phyloP scores from a whole-genome alignment of 2,329 filamentous ascomycete species.

The Cladosporium sp. region DNA sequence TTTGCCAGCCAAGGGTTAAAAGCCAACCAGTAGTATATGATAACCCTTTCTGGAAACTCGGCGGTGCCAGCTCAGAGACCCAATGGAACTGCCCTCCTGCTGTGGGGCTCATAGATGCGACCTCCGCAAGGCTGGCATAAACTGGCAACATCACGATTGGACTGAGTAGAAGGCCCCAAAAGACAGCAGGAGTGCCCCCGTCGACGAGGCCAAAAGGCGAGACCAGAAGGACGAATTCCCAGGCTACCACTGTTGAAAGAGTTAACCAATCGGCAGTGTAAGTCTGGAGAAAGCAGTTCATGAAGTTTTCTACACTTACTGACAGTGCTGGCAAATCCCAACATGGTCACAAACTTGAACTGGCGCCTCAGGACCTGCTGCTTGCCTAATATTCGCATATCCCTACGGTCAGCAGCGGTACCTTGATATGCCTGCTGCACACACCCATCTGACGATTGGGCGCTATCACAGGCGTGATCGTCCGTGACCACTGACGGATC shows the following conservation, averaged over 20 bases:
- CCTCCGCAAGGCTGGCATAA: conserved; percentile 26
- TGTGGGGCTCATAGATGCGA: conserved; percentile 22
- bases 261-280: not conserved
- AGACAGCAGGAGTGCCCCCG: conserved; percentile 27
- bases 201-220: conserved; percentile 21
- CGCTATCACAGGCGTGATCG: not conserved
- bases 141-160: conserved; percentile 20
- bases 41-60: conserved; percentile 29
- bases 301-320: not conserved
- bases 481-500: not conserved
- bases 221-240: conserved; percentile 29
- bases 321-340: conserved; percentile 33
- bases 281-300: not conserved
- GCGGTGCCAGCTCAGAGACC: conserved; percentile 36
- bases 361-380: conserved; percentile 24
- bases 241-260: conserved; percentile 25
- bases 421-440: conserved; percentile 13
- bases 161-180: conserved; percentile 23
- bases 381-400: conserved; percentile 18
- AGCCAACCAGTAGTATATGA: conserved; percentile 35
- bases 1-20: conserved; percentile 32
- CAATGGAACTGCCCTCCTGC: conserved; percentile 30
- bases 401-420: conserved; percentile 10
- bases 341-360: conserved; percentile 33
- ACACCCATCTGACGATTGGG: not conserved